Evolutionary conservation across 1,284 basidiomycete species (phyloP).

Genomic region (Pseudozyma thailandica): DNA sequence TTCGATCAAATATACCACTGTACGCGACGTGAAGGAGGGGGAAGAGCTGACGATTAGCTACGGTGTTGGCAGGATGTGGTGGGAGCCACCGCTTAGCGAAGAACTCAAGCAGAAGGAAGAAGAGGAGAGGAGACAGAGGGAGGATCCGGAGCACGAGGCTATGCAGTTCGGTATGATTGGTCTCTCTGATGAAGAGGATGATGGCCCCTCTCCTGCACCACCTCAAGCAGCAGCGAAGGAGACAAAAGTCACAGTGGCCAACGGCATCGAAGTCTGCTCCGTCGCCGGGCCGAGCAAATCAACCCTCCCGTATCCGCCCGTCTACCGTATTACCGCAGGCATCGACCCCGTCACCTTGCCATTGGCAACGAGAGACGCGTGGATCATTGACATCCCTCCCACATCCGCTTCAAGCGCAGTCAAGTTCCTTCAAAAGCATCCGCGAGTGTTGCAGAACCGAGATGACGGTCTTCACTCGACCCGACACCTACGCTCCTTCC

Average conservation of each 20-base stretch:
- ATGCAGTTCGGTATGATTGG: conserved; percentile 25
- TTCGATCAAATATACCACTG: conserved; percentile 77
- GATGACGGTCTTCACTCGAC: conserved; percentile 45
- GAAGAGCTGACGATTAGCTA: conserved; percentile 86
- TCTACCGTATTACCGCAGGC: conserved; percentile 67
- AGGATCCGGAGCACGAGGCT: conserved; percentile 7
- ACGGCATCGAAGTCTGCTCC: conserved; percentile 21
- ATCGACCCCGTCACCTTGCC: conserved; percentile 67
- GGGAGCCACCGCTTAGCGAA: conserved; percentile 37
- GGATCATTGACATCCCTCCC: conserved; percentile 82
- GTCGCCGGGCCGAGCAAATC: conserved; percentile 25
- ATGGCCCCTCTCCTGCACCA: not conserved
- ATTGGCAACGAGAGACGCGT: conserved; percentile 75
- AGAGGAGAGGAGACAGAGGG: conserved; percentile 5
- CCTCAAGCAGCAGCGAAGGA: not conserved
- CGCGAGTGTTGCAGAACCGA: conserved; percentile 32
- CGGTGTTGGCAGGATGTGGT: conserved; percentile 70
- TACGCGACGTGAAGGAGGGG: conserved; percentile 72
- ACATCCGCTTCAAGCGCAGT: conserved; percentile 35
- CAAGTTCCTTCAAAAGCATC: conserved; percentile 42
- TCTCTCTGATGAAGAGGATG: conserved; percentile 16
- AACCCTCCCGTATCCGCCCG: conserved; percentile 43
- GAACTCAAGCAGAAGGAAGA: conserved; percentile 11
- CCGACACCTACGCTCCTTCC: conserved; percentile 54
- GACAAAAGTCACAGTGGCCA: not conserved